phyloP scores from a whole-genome alignment of 2,329 filamentous ascomycete genomes.

The Elsinoe ampelina region DNA sequence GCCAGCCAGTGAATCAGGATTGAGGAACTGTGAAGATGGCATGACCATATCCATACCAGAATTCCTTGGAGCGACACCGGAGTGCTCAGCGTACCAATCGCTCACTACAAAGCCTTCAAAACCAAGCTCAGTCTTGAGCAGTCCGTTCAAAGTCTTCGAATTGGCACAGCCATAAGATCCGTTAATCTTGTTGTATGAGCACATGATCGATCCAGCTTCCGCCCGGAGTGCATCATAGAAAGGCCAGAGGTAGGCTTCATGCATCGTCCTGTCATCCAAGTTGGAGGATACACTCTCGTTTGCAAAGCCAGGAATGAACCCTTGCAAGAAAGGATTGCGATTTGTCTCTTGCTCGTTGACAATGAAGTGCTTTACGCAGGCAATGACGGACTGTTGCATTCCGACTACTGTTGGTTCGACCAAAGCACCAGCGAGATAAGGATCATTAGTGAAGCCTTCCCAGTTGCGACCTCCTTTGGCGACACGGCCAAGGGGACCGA shows the following conservation, averaged over 20 bases:
- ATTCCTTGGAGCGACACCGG: conserved; percentile 50
- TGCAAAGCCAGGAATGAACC: conserved; percentile 18
- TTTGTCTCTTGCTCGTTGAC: conserved; percentile 43
- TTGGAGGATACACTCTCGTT: conserved; percentile 38
- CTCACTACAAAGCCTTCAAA: conserved; percentile 64
- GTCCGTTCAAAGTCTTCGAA: conserved; percentile 56
- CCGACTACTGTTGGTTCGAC: conserved; percentile 45
- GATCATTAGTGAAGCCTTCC: conserved; percentile 65
- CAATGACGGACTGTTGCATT: conserved; percentile 50
- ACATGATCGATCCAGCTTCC: conserved; percentile 38
- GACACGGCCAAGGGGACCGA: conserved; percentile 61
- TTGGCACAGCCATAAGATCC: conserved; percentile 56
- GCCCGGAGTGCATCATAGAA: conserved; percentile 42
- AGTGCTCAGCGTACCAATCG: conserved; percentile 57
- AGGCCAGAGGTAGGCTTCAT: conserved; percentile 58
- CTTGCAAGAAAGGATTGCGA: conserved; percentile 35
- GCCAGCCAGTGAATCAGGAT: conserved; percentile 36
- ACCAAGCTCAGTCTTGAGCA: conserved; percentile 64
- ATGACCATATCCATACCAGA: conserved; percentile 61
- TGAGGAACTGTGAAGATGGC: conserved; percentile 39
- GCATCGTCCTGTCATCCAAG: conserved; percentile 54
- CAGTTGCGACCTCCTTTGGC: conserved; percentile 60
- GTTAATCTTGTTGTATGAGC: conserved; percentile 39
- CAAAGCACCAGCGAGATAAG: conserved; percentile 49
- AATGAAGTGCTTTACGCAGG: conserved; percentile 49